Base-by-base conservation (phyloP, 169 alveolate genomes). In the Plasmodium coatneyi region DNA sequence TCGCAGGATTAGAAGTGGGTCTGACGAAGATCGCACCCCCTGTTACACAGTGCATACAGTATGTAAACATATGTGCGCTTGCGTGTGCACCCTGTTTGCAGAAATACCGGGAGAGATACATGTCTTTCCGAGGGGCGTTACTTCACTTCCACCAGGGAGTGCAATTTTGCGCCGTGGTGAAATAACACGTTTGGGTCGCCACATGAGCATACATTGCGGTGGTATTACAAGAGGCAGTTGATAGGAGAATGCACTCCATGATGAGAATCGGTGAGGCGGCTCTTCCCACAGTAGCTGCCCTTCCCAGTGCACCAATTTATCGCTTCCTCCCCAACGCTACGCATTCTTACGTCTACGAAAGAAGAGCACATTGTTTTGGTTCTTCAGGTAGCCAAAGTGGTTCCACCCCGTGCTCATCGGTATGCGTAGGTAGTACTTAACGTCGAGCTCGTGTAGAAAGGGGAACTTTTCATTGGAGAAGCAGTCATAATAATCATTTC, bases 391-490 rank as follows among this genome's bases (percentile, higher is more conserved):
- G 43, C 86, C 84, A 28, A 86, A 86, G 80, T 86, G 93, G 70
- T 86, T 86, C 93, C 93, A 86, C 80, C 93, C 93, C 43, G 93
- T 86, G 46, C 93, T 86, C 93, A 86, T 86, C 22, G 93, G 93
- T 0, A 86, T 86, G 22, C 84, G 84, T 36, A 86, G 86, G 71
- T 86, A 86, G 28, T 86, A 86, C 80, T 86, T 86, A 10, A 86
- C 93, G 41, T 86, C 93, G 78, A 86, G 80, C 46, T 86, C 93
- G 80, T 76, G 93, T 10, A 86, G 46, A 25, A 74, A 86, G 39
- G 93, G 93, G 28, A 49, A 74, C 36, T 78, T 86, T 7, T 86
- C 93, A 52, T 74, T 76, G 1, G 93, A 74, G 41, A 52, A 74
- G 43, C 83, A 36, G 16, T 86, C 93, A 36, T 30, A 86, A 9